Conservation (phyloP, 768 basidiomycete species). For the Podaxis pistillaris region DNA sequence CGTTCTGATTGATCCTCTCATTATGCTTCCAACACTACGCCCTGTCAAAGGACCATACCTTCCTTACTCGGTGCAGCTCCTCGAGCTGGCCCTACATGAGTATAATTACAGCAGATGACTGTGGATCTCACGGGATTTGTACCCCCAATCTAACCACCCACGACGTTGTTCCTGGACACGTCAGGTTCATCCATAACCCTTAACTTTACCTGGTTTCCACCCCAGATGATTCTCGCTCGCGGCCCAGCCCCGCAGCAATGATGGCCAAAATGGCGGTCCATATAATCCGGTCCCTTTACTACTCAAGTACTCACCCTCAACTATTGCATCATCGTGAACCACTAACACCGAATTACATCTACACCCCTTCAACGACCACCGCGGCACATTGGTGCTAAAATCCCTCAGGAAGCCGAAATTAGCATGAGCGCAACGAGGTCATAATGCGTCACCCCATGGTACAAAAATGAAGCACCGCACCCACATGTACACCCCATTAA, state of each 20-base stretch:
- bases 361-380: neutral
- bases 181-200: neutral
- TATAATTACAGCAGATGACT: neutral
- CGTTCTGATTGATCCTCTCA: neutral
- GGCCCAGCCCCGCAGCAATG: neutral
- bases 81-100: neutral
- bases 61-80: conserved; percentile 8
- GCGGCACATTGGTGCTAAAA: neutral
- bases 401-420: neutral
- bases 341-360: neutral
- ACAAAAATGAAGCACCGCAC: neutral
- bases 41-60: neutral
- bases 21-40: neutral
- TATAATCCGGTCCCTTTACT: neutral
- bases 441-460: neutral
- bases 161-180: neutral
- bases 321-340: neutral
- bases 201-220: neutral
- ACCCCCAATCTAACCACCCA: neutral
- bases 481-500: neutral
- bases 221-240: neutral
- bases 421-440: neutral
- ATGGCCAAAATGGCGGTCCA: neutral
- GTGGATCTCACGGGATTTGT: neutral
- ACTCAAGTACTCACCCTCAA: no score